Conservation (phyloP, 208 protist species). For the Leishmania aethiopica region DNA sequence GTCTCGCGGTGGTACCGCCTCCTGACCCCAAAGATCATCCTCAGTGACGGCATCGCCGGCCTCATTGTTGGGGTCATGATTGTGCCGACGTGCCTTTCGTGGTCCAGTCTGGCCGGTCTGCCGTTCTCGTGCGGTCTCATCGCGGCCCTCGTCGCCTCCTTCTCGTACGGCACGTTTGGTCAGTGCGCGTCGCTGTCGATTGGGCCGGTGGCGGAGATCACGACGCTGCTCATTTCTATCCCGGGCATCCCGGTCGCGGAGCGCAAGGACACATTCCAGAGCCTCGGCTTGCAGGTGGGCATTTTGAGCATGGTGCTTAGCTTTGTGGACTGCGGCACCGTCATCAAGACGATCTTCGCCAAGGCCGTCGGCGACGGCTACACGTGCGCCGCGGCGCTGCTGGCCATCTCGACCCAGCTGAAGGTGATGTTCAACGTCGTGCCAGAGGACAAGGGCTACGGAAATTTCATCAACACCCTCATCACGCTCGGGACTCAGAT, state of each 20-base stretch:
- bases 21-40: conserved; percentile 25
- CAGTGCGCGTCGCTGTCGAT: conserved; percentile 46
- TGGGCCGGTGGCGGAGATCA: conserved; percentile 56
- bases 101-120: conserved; percentile 47
- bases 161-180: conserved; percentile 57
- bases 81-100: conserved; percentile 53
- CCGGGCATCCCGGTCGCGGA: conserved; percentile 28
- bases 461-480: conserved; percentile 38
- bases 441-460: conserved; percentile 32
- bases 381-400: conserved; percentile 52
- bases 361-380: conserved; percentile 66
- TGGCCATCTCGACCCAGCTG: conserved; percentile 45
- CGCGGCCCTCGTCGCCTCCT: conserved; percentile 41
- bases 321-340: conserved; percentile 54
- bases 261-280: conserved; percentile 38
- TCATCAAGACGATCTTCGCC: conserved; percentile 61
- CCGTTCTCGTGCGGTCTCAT: conserved; percentile 48
- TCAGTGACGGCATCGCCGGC: conserved; percentile 42
- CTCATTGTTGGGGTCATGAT: conserved; percentile 66
- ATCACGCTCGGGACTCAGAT: conserved; percentile 33
- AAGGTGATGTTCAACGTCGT: conserved; percentile 63
- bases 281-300: conserved; percentile 53
- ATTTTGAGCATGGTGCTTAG: conserved; percentile 46
- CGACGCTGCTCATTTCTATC: conserved; percentile 60
- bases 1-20: conserved; percentile 39